Evolutionary conservation across 495 filamentous ascomycete species (phyloP), one percentile per base, ranked within the genome.

Genomic region (Podospora bellae-mahoneyi): DNA sequence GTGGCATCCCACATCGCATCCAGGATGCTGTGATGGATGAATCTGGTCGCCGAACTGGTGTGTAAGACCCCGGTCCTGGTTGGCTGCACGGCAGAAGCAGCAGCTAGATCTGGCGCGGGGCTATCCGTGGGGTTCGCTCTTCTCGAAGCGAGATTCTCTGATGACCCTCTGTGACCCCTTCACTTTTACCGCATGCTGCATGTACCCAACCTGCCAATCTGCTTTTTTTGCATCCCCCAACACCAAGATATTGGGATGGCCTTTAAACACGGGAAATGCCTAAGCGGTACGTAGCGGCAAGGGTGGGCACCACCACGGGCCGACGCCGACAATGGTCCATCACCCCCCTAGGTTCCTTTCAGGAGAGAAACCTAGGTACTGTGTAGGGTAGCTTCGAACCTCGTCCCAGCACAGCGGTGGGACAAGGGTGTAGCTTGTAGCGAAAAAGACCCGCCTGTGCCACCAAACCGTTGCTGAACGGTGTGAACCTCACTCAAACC

Each of bases 41-140:
- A 54, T 23, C 53, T 54, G 56, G 34, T 27, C 57, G 39, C 20
- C 20, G 58, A 68, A 34, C 6, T 28, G 20, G 61, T 63, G 61
- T 63, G 55, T 59, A 23, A 57, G 56, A 56, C 32, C 57, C 67
- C 62, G 67, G 67, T n/a, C 57, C 67, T 34, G 62, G 67, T 68
- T 68, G 62, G 63, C 63, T 69, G 64, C 32, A 32, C 48, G 27
- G 60, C 28, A 60, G 19, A 39, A 48, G 39, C 39, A 48, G 39
- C 39, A 48, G 58, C 34, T 62, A 68, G 71, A 73, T 73, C 71
- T 69, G 68, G 62, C 68, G 70, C 68, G 66, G 70, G 72, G 73
- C 70, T 67, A 44, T 63, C 64, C 69, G 68, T 70, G 64, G 70
- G 68, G 68, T 70, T 67, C 39, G 60, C 57, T 62, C 48, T 67